A percentile compares a stretch with the other conserved stretches of the same genome.
phyloP scores from a whole-genome alignment of 2,329 filamentous ascomycete genomes.

The Epichloe festucae region DNA sequence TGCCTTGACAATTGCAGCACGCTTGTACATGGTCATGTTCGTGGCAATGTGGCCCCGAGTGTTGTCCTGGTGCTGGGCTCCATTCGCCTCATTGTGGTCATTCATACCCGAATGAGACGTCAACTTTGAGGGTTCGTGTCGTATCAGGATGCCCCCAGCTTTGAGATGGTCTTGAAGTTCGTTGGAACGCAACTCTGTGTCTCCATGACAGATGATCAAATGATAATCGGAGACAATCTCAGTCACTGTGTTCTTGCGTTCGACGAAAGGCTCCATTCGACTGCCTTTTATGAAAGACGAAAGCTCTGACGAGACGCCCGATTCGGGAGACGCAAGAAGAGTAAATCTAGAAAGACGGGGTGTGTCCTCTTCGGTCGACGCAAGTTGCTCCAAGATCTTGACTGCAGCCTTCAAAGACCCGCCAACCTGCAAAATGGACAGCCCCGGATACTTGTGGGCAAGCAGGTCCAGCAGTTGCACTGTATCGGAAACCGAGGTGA shows the following conservation, averaged over 20 bases:
- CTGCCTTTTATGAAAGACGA: slow-evolving; percentile 7
- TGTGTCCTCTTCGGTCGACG: slow-evolving; percentile 10
- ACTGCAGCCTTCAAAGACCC: slow-evolving; percentile 11
- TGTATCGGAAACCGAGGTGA: slow-evolving; percentile 11
- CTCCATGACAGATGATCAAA: slow-evolving; percentile 17
- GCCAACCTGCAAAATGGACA: slow-evolving; percentile 28
- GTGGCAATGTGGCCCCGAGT: neutral
- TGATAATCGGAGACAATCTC: slow-evolving; percentile 19
- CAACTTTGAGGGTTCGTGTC: neutral
- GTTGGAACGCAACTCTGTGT: slow-evolving; percentile 7
- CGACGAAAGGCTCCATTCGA: slow-evolving; percentile 14
- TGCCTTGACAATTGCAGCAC: neutral
- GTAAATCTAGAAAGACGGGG: slow-evolving; percentile 23
- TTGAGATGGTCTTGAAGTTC: slow-evolving; percentile 14
- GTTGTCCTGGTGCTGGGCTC: neutral
- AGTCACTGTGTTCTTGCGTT: slow-evolving; percentile 13
- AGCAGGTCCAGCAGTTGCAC: slow-evolving; percentile 18
- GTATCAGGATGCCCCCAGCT: slow-evolving; percentile 17
- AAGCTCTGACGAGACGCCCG: slow-evolving; percentile 3
- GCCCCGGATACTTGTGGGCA: slow-evolving; percentile 25
- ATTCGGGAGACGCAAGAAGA: slow-evolving; percentile 10
- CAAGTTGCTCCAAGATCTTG: slow-evolving; percentile 16
- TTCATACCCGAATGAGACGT: neutral
- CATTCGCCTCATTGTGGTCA: neutral
- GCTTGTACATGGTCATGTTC: neutral